Evolutionary conservation across 2,329 filamentous ascomycete species (phyloP).

Genomic region (Remersonia thermophila): DNA sequence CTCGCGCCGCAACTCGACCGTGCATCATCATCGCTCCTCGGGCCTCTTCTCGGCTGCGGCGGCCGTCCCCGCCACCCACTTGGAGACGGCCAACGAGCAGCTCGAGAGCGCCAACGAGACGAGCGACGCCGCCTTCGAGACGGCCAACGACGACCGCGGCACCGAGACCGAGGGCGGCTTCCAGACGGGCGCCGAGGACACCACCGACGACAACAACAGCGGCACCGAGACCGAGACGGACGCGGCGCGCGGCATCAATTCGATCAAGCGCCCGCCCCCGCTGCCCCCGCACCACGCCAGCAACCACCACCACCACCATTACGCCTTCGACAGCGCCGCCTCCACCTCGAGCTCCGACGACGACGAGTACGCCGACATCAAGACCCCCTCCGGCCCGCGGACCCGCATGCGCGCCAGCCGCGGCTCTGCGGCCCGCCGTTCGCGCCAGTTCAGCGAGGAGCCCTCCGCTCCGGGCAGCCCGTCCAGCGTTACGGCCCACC

Average conservation of each 20-base stretch:
- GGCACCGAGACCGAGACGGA: constrained; percentile 71
- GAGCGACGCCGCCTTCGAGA: constrained; percentile 52
- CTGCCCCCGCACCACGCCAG: constrained; percentile 34
- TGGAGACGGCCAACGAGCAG: constrained; percentile 21
- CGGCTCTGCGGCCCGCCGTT: constrained; percentile 44
- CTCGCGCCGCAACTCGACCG: constrained; percentile 20
- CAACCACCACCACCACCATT: no score
- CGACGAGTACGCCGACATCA: constrained; percentile 37
- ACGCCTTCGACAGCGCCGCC: constrained; percentile 74
- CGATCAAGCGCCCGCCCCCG: constrained; percentile 30
- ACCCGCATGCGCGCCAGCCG: constrained; percentile 63
- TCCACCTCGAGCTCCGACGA: constrained; percentile 76
- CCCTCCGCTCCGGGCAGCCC: constrained; percentile 46
- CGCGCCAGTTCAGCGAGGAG: constrained; percentile 49
- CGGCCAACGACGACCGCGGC: constrained; percentile 67
- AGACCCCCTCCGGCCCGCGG: constrained; percentile 53
- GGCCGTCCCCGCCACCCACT: constrained; percentile 19
- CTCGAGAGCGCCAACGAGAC: constrained; percentile 77
- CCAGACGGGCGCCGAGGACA: constrained; percentile 79
- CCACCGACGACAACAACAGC: constrained; percentile 58
- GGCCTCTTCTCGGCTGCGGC: constrained; percentile 16
- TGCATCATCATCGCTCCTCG: background rate
- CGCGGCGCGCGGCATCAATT: constrained; percentile 31
- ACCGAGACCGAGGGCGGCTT: constrained; percentile 87
- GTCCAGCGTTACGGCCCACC: constrained; percentile 40